Evolutionary conservation across 2,329 filamentous ascomycete genomes (phyloP), one percentile per base, ranked within the genome.

Genomic region (Chaetothyriales sp.): DNA sequence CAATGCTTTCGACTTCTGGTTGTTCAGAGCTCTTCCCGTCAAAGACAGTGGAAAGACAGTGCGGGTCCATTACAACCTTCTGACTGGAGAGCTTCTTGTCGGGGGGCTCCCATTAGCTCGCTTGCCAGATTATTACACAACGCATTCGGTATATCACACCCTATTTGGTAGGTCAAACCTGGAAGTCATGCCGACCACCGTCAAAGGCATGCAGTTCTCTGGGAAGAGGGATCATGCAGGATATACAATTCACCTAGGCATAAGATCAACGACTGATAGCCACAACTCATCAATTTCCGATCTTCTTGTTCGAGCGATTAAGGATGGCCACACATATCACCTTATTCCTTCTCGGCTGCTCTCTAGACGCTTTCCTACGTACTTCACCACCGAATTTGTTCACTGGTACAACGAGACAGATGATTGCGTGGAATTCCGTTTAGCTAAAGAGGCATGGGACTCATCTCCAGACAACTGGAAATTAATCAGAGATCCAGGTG

Each of bases 71-170:
- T 73, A 72, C 55, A 76, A 77, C 53, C 47, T 78, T 0, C 55
- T 81, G 1, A 73, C 67, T 0, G 76, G 72, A 0, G 65, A 72
- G 20, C 62, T 82, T 0, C 65, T 79, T 0, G 68, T 80, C 0
- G 67, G 79, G 51, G 76, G 32, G 15, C 77, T 0, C 43, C 76
- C 74, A 0, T 55, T 79, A 0, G 60, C 67, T 3, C 67, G 71
- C 1, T 64, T 80, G 0, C 77, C 77, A 0, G 2, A 9, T 0
- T 53, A 68, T 0, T 80, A 76, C 47, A 64, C 70, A 32, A 6
- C 12, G 0, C 65, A 76, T 48, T 6, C 56, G 0, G 62, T 62
- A 0, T 80, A 75, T 54, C 9, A 10, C 0, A 56, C 58, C 0
- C 58, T 80, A 0, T 78, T 80, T 59, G 68, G 70, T 1, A 49